phyloP scores from a whole-genome alignment of 139 green algal species.

The Chlamydomonas sp. region DNA sequence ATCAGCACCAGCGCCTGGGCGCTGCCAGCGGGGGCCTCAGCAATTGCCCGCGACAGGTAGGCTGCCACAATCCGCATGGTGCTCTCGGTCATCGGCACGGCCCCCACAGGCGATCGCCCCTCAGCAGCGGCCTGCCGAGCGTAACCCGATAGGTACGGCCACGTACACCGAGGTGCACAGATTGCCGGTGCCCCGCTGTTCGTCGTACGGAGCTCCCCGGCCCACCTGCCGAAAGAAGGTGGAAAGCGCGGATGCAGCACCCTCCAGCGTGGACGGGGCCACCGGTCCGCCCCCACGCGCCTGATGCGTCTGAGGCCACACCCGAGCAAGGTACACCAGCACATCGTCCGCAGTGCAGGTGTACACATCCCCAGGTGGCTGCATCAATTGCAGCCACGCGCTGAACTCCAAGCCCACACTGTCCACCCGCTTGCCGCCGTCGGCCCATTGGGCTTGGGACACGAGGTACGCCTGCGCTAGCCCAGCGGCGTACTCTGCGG shows the following conservation, averaged over 20 bases:
- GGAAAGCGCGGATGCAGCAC: background rate
- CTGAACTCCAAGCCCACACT: too few species aligned
- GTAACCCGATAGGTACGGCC: background rate
- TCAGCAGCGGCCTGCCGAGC: background rate
- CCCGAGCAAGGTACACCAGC: background rate
- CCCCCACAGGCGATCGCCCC: background rate
- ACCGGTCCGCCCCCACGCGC: background rate
- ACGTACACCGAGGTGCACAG: background rate
- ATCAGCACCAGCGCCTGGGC: background rate
- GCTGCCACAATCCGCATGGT: too few species aligned
- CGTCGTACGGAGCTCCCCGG: background rate
- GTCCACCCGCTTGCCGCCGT: too few species aligned
- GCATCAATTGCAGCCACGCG: too few species aligned
- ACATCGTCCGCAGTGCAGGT: background rate
- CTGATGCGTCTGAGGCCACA: background rate
- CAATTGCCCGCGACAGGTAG: too few species aligned
- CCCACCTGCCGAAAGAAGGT: background rate
- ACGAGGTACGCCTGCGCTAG: too few species aligned
- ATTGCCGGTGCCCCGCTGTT: background rate
- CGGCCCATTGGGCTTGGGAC: too few species aligned
- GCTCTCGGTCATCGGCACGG: background rate
- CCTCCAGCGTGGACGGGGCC: background rate
- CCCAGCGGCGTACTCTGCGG: too few species aligned
- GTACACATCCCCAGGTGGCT: background rate
- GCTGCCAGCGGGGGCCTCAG: too few species aligned